phyloP scores from a whole-genome alignment of 352 stramenopile genomes.

The Phytophthora sojae region DNA sequence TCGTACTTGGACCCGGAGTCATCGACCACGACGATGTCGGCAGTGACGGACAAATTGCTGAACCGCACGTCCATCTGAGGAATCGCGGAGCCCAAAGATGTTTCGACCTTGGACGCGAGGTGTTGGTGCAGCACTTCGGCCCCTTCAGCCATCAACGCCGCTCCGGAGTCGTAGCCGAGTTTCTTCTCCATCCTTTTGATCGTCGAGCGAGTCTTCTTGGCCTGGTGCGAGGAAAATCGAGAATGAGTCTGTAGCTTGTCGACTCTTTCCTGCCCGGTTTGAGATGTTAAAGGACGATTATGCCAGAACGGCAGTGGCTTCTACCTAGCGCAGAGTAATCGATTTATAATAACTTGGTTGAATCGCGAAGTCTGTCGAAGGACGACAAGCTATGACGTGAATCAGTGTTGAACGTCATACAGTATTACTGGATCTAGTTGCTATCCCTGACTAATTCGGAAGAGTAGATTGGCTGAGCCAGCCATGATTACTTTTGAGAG shows the following conservation, averaged over 20 bases:
- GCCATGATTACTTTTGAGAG: too few species aligned
- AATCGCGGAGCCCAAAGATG: conserved; percentile 23
- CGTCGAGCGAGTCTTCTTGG: conserved; percentile 13
- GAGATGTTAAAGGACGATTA: neutral
- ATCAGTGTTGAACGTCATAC: too few species aligned
- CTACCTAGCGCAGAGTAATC: neutral
- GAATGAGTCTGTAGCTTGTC: conserved; percentile 8
- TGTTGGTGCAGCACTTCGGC: conserved; percentile 34
- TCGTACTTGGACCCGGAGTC: conserved; percentile 30
- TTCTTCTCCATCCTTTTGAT: neutral
- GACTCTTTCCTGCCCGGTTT: neutral
- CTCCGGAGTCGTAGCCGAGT: conserved; percentile 22
- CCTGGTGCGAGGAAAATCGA: conserved; percentile 10
- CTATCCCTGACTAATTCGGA: too few species aligned
- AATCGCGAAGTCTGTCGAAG: too few species aligned
- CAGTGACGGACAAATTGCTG: conserved; percentile 23
- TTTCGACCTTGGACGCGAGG: conserved; percentile 25
- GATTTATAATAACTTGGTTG: neutral
- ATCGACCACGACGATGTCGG: conserved; percentile 29
- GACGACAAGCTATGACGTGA: too few species aligned
- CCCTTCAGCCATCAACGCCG: conserved; percentile 27
- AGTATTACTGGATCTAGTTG: too few species aligned
- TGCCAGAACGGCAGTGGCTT: too few species aligned
- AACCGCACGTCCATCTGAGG: conserved; percentile 44
- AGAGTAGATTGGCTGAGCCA: too few species aligned